Conservation (phyloP, 78 protist species). For the slime mould (Dictyostelium discoideum) region dicty_2.7 NC_007089.4:6120501-6121000, state of each 20-base stretch:
- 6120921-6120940: conserved; percentile 13
- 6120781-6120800: conserved; percentile 2
- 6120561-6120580: not conserved
- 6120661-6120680: not conserved
- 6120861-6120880: conserved; percentile 63
- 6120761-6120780: not conserved
- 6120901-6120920: conserved; percentile 76
- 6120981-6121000: conserved; percentile 52
- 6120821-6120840: conserved; percentile 45
- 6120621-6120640: not conserved
- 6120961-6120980: conserved; percentile 33
- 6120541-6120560: not conserved
- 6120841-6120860: conserved; percentile 77
- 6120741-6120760: not conserved
- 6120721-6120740: not conserved
- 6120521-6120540: conserved; percentile 45
- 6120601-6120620: not conserved
- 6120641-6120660: not conserved
- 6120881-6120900: conserved; percentile 38
- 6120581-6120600: not conserved
- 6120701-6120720: not conserved
- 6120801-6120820: conserved; percentile 31
- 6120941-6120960: conserved; percentile 9
- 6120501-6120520: conserved; percentile 53
- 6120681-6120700: not conserved